These are phyloP conservation scores for Coemansia aciculifera DNA, from an alignment of 192 early-diverging fungal genomes.

Conservation along the genomic window DNA sequence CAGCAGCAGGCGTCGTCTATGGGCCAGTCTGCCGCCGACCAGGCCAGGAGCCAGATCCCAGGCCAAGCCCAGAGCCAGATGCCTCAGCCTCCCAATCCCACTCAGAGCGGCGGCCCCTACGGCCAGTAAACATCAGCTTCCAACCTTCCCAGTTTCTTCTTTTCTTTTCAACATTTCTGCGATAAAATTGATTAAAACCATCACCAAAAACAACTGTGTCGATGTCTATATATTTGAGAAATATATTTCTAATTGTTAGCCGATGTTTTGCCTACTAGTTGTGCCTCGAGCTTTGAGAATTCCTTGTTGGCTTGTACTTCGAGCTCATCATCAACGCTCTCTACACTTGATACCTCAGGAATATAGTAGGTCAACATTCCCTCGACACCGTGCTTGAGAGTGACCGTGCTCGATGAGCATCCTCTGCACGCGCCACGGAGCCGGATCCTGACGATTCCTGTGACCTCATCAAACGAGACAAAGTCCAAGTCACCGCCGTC, in stretches of 20 bases:
- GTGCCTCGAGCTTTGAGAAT: slow-evolving; percentile 86
- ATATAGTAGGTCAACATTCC: slow-evolving; percentile 99
- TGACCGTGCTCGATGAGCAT: slow-evolving; percentile 85
- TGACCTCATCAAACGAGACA: slow-evolving; percentile 75
- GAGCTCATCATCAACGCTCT: slow-evolving; percentile 85
- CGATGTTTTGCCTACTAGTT: slow-evolving; percentile 14
- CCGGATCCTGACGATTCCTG: slow-evolving; percentile 87
- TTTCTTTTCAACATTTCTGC: not conserved
- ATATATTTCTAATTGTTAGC: not conserved
- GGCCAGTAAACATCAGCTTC: not conserved
- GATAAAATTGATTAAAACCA: not conserved
- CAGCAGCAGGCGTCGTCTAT: slow-evolving; percentile 18
- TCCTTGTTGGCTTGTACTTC: slow-evolving; percentile 78
- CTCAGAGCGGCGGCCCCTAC: not conserved
- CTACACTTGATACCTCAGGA: slow-evolving; percentile 85
- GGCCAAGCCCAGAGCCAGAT: slow-evolving; percentile 1
- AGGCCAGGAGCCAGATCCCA: not conserved
- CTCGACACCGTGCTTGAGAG: slow-evolving; percentile 98
- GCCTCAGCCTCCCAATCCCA: slow-evolving; percentile 2
- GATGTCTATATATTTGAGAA: not conserved
- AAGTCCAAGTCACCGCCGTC: slow-evolving; percentile 99
- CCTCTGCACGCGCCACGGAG: slow-evolving; percentile 95
- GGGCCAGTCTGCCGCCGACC: slow-evolving; percentile 12
- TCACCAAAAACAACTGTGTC: not conserved
- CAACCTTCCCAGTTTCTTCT: not conserved